A percentile compares a stretch with the other conserved stretches of the same genome.
Conservation (phyloP, 1,284 basidiomycete genomes). For the Ustilago shanxiensis region DNA sequence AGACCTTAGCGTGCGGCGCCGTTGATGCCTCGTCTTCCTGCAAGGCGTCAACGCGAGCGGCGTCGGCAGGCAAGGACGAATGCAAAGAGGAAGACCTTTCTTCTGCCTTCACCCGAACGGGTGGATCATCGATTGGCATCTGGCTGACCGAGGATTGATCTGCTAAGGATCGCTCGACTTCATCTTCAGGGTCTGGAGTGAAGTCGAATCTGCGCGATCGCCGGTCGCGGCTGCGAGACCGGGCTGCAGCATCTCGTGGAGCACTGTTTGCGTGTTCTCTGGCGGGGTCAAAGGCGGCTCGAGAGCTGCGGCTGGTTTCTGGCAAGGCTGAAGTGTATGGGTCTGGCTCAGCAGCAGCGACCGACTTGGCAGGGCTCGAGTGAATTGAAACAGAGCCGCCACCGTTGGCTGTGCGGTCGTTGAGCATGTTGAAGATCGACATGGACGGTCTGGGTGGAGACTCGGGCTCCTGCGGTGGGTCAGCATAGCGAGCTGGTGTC, state of each 20-base stretch:
- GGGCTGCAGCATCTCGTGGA: neutral
- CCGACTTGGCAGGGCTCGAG: constrained; percentile 36
- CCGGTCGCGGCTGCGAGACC: constrained; percentile 18
- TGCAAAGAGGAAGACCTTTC: constrained; percentile 19
- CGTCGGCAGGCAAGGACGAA: neutral
- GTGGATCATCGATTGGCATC: neutral
- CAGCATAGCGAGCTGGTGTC: constrained; percentile 12
- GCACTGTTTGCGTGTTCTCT: constrained; percentile 20
- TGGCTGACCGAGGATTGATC: neutral
- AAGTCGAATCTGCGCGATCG: constrained; percentile 23
- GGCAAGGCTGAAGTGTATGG: constrained; percentile 1
- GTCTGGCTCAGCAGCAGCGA: constrained; percentile 12
- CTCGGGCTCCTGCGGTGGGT: constrained; percentile 28
- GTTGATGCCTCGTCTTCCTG: constrained; percentile 2
- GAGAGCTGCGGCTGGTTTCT: constrained; percentile 16
- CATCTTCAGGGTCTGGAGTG: constrained; percentile 29
- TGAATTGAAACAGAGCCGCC: constrained; percentile 23
- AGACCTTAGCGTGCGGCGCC: neutral
- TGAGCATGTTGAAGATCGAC: constrained; percentile 59
- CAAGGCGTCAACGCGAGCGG: neutral
- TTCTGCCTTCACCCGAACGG: constrained; percentile 35
- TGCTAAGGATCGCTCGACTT: constrained; percentile 11
- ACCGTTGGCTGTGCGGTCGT: constrained; percentile 46
- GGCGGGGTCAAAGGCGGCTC: constrained; percentile 34
- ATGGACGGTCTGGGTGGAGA: constrained; percentile 50